Percentiles rank a stretch among this genome's conserved stretches.
phyloP scores from a whole-genome alignment of 116 monocot species.

The Trichopus zeylanicus region DNA sequence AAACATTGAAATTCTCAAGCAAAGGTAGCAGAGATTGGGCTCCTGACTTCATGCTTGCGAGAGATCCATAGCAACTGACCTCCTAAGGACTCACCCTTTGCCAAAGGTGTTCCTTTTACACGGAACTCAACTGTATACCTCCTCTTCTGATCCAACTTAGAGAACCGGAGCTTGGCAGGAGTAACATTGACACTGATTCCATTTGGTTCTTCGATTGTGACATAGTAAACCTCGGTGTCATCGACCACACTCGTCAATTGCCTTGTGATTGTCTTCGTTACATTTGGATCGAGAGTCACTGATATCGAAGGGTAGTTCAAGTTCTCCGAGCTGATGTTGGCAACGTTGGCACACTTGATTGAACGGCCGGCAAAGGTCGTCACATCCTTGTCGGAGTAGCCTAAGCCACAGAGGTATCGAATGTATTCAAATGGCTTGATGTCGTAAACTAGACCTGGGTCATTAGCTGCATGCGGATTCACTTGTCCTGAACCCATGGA shows the following conservation, averaged over 20 bases:
- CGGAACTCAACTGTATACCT: background rate
- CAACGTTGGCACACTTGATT: background rate
- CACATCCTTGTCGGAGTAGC: slow-evolving; percentile 1
- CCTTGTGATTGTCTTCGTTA: background rate
- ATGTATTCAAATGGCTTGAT: slow-evolving; percentile 3
- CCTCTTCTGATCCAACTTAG: background rate
- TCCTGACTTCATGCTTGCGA: background rate
- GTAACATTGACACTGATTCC: background rate
- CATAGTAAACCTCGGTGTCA: background rate
- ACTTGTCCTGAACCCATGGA: slow-evolving; percentile 12
- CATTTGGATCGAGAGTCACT: background rate
- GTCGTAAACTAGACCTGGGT: slow-evolving; percentile 15
- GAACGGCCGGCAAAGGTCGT: background rate
- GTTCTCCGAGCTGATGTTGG: background rate
- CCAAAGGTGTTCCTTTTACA: background rate
- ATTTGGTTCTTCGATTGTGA: background rate
- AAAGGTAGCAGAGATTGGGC: background rate
- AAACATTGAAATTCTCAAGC: background rate
- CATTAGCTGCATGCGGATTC: slow-evolving; percentile 6
- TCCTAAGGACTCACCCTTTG: background rate
- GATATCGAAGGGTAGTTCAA: slow-evolving; percentile 14
- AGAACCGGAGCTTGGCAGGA: background rate
- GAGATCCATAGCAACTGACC: background rate
- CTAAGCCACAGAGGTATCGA: slow-evolving; percentile 7
- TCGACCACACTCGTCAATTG: background rate